Evolutionary conservation across 2,329 filamentous ascomycete genomes (phyloP), one percentile per base, ranked within the genome.

Genomic region (Arthrobotrys iridis): DNA sequence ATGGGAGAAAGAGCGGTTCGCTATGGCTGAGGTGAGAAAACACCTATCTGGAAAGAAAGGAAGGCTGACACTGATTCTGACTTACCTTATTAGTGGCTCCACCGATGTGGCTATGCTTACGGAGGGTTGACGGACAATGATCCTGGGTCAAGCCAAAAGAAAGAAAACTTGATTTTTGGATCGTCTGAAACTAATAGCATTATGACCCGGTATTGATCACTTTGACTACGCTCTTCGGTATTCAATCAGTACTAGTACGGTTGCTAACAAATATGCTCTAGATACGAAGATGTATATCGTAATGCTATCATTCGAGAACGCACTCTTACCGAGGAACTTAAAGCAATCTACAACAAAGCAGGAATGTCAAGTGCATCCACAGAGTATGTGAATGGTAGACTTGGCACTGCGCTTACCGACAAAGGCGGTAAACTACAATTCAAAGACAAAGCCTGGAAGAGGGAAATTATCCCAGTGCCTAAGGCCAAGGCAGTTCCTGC

Each of bases 91-190:
- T 11, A 59, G 55, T 59, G 55, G 55, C 55, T 59, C 4, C 55
- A 59, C 30, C 41, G 55, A 22, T 43, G 35, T 13, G 55, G 37
- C 3, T 59, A 59, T 13, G 55, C 55, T 20, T 59, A 28, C 15
- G 55, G 55, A 11, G 55, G 55, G 22, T 13, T 59, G 4, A 18
- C 55, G n/a, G 55, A 59, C 24, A 7, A 41, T 11, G 55, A 22
- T 13, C 10, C 35, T 3, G 2, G 4, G 3, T 18, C 59, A 5
- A 64, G 59, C 6, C 59, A 64, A 22, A 28, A 28, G 18, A 40
- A 15, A 26, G 10, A 64, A 20, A 64, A 64, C n/a, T 20, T 64
- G 41, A 41, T 64, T 26, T 64, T 64, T 30, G 59, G 59, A 37
- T n/a, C 59, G 4, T 64, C 59, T 11, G 59, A 64, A 50, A 64